phyloP scores from a whole-genome alignment of 2,329 filamentous ascomycete genomes.

The Ascochyta pisi region DNA sequence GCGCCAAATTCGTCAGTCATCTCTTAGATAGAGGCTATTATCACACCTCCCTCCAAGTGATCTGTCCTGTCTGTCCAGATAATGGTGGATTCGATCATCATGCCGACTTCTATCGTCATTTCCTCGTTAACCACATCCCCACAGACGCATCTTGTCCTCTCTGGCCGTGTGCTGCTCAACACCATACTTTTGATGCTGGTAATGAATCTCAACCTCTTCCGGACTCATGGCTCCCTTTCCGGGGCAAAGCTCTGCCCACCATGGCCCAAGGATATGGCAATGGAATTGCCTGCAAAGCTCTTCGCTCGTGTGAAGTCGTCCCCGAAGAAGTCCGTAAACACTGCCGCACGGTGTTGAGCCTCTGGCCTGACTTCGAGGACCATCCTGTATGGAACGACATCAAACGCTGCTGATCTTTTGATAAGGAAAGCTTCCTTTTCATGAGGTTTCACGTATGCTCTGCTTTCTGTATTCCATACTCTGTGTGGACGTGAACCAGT shows the following conservation, averaged over 20 bases:
- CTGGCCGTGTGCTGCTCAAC: too few species aligned
- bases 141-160: neutral
- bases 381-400: slow-evolving; percentile 15
- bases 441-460: too few species aligned
- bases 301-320: neutral
- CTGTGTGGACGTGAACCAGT: neutral
- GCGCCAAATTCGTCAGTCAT: neutral
- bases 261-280: neutral
- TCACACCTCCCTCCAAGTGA: neutral
- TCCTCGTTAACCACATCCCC: slow-evolving; percentile 2
- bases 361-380: slow-evolving; percentile 14
- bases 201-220: too few species aligned
- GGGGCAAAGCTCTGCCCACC: neutral
- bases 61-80: slow-evolving; percentile 17
- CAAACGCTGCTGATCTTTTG: neutral
- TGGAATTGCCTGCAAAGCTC: neutral
- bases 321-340: slow-evolving; percentile 14
- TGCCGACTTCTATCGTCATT: slow-evolving; percentile 10
- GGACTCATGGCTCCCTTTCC: too few species aligned
- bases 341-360: slow-evolving; percentile 13
- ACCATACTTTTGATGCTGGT: too few species aligned
- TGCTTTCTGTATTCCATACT: neutral
- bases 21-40: slow-evolving; percentile 18
- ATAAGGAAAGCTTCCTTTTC: too few species aligned
- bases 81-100: slow-evolving; percentile 1